Conservation (phyloP, 331 rosid species). For the Rosa hybrid region DNA sequence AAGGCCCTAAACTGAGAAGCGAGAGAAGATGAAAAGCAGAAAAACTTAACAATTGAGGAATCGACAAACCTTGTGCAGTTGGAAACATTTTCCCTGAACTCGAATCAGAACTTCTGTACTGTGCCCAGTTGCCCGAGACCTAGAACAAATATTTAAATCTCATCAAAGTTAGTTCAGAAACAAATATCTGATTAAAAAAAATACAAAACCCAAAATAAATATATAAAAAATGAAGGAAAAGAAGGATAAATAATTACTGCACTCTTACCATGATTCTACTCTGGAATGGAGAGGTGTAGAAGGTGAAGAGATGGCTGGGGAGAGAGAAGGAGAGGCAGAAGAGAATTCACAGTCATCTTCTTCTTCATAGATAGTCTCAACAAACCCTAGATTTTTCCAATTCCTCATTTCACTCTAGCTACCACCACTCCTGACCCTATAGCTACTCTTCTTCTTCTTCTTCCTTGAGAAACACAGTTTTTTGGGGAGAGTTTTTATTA, state of each 20-base stretch:
- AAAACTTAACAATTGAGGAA: not conserved
- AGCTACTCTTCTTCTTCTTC: conserved; percentile 5
- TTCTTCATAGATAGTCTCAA: conserved; percentile 86
- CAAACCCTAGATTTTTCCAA: conserved; percentile 58
- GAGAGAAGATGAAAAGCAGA: not conserved
- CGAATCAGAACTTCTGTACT: conserved; percentile 55
- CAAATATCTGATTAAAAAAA: not conserved
- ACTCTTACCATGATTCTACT: conserved; percentile 55
- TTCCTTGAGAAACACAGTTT: conserved; percentile 1
- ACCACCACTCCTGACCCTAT: not conserved
- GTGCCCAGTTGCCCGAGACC: conserved; percentile 50
- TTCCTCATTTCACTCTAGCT: conserved; percentile 30
- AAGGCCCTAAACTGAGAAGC: not conserved
- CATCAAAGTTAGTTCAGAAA: not conserved
- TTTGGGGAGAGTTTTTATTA: not conserved
- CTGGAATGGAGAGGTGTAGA: conserved; percentile 60
- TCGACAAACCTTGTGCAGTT: conserved; percentile 69
- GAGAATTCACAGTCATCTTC: conserved; percentile 56
- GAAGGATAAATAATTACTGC: not conserved
- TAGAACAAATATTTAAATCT: conserved; percentile 6
- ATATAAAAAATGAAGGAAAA: not conserved
- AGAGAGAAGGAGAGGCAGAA: conserved; percentile 57
- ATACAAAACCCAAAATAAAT: not conserved
- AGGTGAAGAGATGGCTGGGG: conserved; percentile 59
- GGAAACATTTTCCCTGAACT: conserved; percentile 73